Percentiles rank a stretch among this genome's conserved stretches.
Conservation (phyloP, 176 grass and related monocot species). For the Pontederia paniculata region DNA sequence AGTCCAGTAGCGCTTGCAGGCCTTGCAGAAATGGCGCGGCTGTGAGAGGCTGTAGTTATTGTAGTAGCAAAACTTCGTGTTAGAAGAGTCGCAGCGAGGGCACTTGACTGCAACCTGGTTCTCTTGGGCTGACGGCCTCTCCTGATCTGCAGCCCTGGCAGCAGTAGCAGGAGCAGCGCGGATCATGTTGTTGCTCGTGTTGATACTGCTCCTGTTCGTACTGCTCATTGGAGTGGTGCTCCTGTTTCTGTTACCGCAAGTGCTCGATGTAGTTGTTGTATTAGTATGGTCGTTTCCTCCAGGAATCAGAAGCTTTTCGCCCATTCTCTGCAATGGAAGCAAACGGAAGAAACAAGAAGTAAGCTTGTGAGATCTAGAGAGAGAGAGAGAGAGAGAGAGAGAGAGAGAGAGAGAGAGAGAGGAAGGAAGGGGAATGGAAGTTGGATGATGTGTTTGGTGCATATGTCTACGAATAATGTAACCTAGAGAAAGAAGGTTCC, state of each 20-base stretch:
- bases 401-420: background rate
- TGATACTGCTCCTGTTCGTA: background rate
- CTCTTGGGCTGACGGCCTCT: background rate
- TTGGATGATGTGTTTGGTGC: too few species aligned
- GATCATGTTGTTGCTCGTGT: background rate
- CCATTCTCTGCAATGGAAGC: conserved; percentile 16
- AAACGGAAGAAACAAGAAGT: too few species aligned
- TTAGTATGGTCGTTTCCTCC: background rate
- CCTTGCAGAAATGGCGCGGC: conserved; percentile 21
- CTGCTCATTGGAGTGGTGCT: too few species aligned
- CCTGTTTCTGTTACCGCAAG: background rate
- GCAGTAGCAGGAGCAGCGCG: background rate
- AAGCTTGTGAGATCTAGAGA: background rate
- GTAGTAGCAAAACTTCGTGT: conserved; percentile 23
- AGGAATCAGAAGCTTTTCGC: background rate
- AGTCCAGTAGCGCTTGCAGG: conserved; percentile 19
- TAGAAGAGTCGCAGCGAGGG: too few species aligned
- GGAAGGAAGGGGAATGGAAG: too few species aligned
- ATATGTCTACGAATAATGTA: too few species aligned
- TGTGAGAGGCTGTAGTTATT: conserved; percentile 22
- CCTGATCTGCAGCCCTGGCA: background rate
- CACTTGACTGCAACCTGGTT: background rate
- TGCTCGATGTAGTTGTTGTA: background rate
- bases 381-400: background rate
- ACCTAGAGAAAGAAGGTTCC: conserved; percentile 17